These are phyloP conservation scores for Nicotiana paniculata DNA, from an alignment of 257 asterid species.

Conservation along the genomic window DNA sequence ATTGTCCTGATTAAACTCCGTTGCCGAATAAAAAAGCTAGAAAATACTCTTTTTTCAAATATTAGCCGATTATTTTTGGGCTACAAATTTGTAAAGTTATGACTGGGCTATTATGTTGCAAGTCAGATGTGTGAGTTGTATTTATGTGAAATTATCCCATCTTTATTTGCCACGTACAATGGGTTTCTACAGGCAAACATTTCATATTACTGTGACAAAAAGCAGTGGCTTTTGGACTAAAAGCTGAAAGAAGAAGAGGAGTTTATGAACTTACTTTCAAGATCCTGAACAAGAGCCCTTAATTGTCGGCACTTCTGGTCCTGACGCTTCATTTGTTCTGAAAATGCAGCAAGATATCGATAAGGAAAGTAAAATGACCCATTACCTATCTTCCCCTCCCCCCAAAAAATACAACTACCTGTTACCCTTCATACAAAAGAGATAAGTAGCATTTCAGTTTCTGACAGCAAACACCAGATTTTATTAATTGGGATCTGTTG, in stretches of 20 bases:
- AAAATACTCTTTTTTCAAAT: too few relatives aligned
- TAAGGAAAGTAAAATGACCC: background rate
- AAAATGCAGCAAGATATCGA: conserved; percentile 23
- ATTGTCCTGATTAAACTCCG: too few relatives aligned
- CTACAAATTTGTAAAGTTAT: too few relatives aligned
- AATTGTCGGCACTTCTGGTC: conserved; percentile 68
- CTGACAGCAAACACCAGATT: background rate
- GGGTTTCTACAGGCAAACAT: background rate
- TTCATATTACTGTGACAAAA: conserved; percentile 3
- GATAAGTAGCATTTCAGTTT: background rate
- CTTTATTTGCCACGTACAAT: background rate
- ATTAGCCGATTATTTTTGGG: too few relatives aligned
- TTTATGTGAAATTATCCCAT: too few relatives aligned
- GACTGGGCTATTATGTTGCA: too few relatives aligned
- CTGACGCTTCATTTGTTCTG: conserved; percentile 70
- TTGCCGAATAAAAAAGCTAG: too few relatives aligned
- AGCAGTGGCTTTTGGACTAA: background rate
- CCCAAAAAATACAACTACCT: background rate
- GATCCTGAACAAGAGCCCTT: conserved; percentile 82
- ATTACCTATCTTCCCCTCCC: background rate
- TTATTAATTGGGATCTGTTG: background rate
- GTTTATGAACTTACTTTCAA: conserved; percentile 53
- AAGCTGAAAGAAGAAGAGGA: conserved; percentile 17
- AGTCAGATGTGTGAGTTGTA: too few relatives aligned
- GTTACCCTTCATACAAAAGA: background rate